Evolutionary conservation across 768 basidiomycete genomes (phyloP), one percentile per base, ranked within the genome.

Genomic region (Tricholoma saponaceum): DNA sequence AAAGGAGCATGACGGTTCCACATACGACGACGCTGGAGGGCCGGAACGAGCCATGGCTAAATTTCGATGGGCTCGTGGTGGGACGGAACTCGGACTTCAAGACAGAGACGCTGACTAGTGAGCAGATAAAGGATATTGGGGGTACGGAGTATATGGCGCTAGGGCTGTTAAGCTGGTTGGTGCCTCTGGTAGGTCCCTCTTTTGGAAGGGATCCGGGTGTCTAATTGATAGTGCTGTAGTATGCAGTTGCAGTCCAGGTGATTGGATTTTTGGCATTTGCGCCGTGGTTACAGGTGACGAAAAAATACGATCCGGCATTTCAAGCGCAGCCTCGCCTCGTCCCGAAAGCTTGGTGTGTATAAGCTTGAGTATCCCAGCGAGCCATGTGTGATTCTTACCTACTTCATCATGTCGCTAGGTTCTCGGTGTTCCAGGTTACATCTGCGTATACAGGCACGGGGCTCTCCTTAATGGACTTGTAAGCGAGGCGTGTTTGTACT

Each of bases 71-170:
- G 4, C 66, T 88, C 2, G 69, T 78, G 10, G 79, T 85, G 5
- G 82, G 83, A 4, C 71, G 85, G 18, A 90, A 89, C 64, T 85
- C 82, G 5, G 73, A 81, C 59, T 82, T 85, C 60, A 69, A 73
- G 39, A 79, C 75, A 12, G 80, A 81, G 30, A 77, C 68, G 59
- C 67, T 93, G 64, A 81, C 79, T 3, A 79, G 83, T 60, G 86
- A 89, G 18, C 80, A 91, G 66, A 66, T 89, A 55, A 89, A 90
- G 65, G 78, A 85, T 60, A 70, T 93, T 16, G 89, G 90, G 3
- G 90, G 90, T 0, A 82, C 88, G 22, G 91, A 93, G 71, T 91
- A 86, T 68, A 71, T 83, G 3, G 86, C 88, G 3, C 68, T 91
- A 62, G 74, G 75, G 53, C 57, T 81, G 55, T 68, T 83, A 62